Evolutionary conservation across 1,139 yeast species (phyloP).

Genomic region (Candida sanyaensis): DNA sequence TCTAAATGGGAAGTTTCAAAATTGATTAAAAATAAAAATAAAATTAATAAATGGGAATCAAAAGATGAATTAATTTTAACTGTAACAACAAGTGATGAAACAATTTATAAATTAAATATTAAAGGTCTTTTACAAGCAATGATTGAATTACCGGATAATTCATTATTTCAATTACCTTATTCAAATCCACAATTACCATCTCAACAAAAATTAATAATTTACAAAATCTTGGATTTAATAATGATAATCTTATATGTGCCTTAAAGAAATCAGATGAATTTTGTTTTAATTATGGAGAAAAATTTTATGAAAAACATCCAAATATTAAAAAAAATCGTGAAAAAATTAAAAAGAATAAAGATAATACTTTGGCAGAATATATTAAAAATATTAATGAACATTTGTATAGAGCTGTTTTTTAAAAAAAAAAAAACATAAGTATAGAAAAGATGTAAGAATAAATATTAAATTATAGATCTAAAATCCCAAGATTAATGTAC

Average conservation of each 20-base stretch:
- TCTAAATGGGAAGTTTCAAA: slow-evolving; percentile 25
- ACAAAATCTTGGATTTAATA: slow-evolving; percentile 20
- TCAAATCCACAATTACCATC: slow-evolving; percentile 5
- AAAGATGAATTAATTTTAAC: slow-evolving; percentile 34
- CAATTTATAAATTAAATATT: slow-evolving; percentile 33
- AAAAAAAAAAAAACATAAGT: not conserved
- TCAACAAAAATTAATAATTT: slow-evolving; percentile 13
- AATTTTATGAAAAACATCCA: slow-evolving; percentile 3
- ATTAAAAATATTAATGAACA: not conserved
- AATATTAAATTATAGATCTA: too few species aligned
- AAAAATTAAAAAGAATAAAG: not conserved
- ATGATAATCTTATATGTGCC: slow-evolving; percentile 38
- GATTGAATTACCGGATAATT: slow-evolving; percentile 16
- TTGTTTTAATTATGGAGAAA: slow-evolving; percentile 27
- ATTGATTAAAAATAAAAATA: slow-evolving; percentile 12
- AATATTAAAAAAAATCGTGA: slow-evolving; percentile 8
- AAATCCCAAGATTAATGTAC: too few species aligned
- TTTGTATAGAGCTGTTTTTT: not conserved
- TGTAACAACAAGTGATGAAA: slow-evolving; percentile 35
- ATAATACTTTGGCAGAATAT: not conserved
- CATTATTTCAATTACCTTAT: slow-evolving; percentile 18
- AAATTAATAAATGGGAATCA: slow-evolving; percentile 9
- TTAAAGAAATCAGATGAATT: slow-evolving; percentile 27
- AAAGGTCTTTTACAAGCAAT: slow-evolving; percentile 30
- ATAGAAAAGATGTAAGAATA: not conserved